phyloP scores from a whole-genome alignment of 2,329 filamentous ascomycete genomes.

The Sclerotinia subarctica region DNA sequence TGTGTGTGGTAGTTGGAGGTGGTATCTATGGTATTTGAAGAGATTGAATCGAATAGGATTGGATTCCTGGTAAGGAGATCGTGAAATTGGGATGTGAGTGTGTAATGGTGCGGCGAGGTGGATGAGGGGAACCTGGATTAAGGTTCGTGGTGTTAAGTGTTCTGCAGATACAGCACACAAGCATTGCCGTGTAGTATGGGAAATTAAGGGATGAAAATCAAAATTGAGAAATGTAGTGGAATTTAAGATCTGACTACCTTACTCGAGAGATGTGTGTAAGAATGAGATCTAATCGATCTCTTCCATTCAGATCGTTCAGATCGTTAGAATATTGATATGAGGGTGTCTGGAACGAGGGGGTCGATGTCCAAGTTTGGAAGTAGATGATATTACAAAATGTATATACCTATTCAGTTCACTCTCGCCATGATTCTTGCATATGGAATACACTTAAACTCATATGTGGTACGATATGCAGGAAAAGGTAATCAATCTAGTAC shows the following conservation, averaged over 20 bases:
- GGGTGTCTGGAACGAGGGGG: background rate
- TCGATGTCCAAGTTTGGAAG: too few species aligned
- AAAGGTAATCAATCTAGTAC: conserved; percentile 5
- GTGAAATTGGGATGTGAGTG: background rate
- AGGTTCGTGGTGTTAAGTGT: background rate
- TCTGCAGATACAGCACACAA: background rate
- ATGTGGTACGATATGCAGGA: conserved; percentile 1
- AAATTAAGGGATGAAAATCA: background rate
- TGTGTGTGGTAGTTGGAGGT: too few species aligned
- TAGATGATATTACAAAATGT: background rate
- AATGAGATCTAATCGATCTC: background rate
- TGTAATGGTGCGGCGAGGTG: background rate
- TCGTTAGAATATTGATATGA: background rate
- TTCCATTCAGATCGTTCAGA: background rate
- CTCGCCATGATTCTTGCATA: background rate
- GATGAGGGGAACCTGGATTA: background rate
- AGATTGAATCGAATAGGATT: background rate
- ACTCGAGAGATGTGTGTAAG: background rate
- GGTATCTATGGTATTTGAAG: background rate
- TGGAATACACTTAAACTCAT: background rate
- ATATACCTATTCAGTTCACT: background rate
- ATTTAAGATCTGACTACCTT: background rate
- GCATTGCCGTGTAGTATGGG: too few species aligned
- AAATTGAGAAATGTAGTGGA: background rate
- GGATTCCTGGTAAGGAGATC: background rate